Conservation (phyloP, 768 basidiomycete species). For the Mycena alexandri region DNA sequence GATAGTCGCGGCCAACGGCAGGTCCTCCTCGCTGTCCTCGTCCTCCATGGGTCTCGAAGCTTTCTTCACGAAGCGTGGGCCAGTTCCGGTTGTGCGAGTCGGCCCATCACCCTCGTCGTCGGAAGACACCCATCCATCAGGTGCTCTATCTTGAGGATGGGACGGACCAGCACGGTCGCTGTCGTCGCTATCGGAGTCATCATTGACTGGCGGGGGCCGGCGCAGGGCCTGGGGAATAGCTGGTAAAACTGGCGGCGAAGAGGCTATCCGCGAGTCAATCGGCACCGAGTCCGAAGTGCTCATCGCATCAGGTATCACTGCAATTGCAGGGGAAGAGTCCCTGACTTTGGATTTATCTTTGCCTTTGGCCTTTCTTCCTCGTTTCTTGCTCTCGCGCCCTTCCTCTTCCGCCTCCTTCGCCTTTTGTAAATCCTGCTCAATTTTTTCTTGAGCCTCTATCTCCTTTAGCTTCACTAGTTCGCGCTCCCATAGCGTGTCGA, state of each 20-base stretch:
- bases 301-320: constrained; percentile 22
- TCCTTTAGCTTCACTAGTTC: constrained; percentile 86
- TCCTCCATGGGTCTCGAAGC: constrained; percentile 44
- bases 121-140: constrained; percentile 69
- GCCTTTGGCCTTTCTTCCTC: constrained; percentile 57
- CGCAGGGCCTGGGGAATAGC: constrained; percentile 55
- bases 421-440: constrained; percentile 65
- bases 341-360: constrained; percentile 41
- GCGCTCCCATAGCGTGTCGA: constrained; percentile 92
- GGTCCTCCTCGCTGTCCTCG: constrained; percentile 82
- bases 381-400: constrained; percentile 60
- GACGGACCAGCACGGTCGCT: constrained; percentile 51
- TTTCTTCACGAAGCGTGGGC: constrained; percentile 62
- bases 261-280: constrained; percentile 48
- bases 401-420: constrained; percentile 61
- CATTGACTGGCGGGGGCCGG: constrained; percentile 57
- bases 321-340: constrained; percentile 18
- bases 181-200: constrained; percentile 68
- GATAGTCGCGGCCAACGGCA: constrained; percentile 79
- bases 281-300: constrained; percentile 34
- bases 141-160: constrained; percentile 23
- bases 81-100: constrained; percentile 69
- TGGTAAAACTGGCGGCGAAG: constrained; percentile 61
- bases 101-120: constrained; percentile 72
- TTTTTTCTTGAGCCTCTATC: constrained; percentile 78